Base-by-base conservation (phyloP, 169 alveolate species). In the Plasmodium relictum region DNA sequence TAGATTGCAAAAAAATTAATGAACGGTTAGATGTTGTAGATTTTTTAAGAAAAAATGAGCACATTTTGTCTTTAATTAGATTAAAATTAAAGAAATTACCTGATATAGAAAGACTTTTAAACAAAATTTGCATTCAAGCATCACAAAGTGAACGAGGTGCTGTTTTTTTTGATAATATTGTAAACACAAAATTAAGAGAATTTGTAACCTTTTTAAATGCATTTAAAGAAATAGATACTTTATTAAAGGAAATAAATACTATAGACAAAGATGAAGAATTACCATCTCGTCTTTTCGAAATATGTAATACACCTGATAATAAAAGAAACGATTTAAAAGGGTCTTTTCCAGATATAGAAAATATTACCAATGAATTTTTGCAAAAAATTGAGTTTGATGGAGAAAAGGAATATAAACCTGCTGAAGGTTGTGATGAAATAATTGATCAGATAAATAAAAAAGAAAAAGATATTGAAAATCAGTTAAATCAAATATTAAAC, bases 1-100 rank as follows among this genome's bases (percentile, higher is more conserved):
- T 93, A 59, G 95, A 94, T 71, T 85, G 95, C 37, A 70, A 94
- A n/a, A 88, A 94, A 63, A 96, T 98, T 10, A 94, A 96, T 78
- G 98, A 93, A 9, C 95, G 99, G 70, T 94, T 96, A 52, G 97
- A 95, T 85, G 96, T 98, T 7, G 98, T 98, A 4, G 97, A 94
- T 9, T 99, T 98, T 92, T 93, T 97, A 5, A 73, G 91, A 44
- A 76, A 93, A 20, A 88, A 96, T 92, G 85, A 91, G 44, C 89
- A 93, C 12, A 62, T 93, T n/a, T 88, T 93, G 63, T 95, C 94
- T 39, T 18, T 58, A 5, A 88, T 95, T 24, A 52, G 95, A 48
- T 69, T 88, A 85, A 86, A 88, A 76, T 62, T 94, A 73, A 91
- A 85, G 41, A 58, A 88, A 24, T 54, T 92, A 24, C 97, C 97